phyloP scores from a whole-genome alignment of 805 yeast species.

The Candida hispaniensis region DNA sequence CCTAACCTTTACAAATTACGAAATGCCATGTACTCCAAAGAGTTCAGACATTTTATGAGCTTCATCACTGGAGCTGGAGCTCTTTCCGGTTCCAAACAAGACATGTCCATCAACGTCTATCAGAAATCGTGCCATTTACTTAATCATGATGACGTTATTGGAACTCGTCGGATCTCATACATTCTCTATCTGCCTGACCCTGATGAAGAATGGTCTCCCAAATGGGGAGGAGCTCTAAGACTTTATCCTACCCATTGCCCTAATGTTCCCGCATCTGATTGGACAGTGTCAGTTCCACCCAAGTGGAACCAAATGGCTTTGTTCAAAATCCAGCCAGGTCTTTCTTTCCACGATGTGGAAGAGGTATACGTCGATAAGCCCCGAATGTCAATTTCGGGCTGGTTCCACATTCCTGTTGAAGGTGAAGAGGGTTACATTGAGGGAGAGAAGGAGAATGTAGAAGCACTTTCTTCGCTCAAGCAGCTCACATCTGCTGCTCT shows the following conservation, averaged over 20 bases:
- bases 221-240: constrained; percentile 88
- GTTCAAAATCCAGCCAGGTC: constrained; percentile 92
- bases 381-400: constrained; percentile 88
- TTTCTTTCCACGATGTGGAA: constrained; percentile 95
- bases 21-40: constrained; percentile 77
- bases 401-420: constrained; percentile 95
- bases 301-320: constrained; percentile 94
- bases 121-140: constrained; percentile 86
- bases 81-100: constrained; percentile 81
- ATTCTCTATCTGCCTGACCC: constrained; percentile 91
- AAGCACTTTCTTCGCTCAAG: constrained; percentile 64
- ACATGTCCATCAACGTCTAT: constrained; percentile 84
- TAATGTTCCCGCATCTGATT: constrained; percentile 82
- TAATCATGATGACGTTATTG: constrained; percentile 97
- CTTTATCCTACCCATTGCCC: constrained; percentile 78
- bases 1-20: constrained; percentile 70
- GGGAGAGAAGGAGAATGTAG: constrained; percentile 74
- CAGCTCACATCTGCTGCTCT: constrained; percentile 67
- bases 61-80: constrained; percentile 79
- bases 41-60: constrained; percentile 69
- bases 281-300: constrained; percentile 60
- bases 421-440: constrained; percentile 80
- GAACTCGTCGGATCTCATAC: constrained; percentile 85
- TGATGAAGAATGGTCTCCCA: constrained; percentile 75
- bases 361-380: constrained; percentile 89